Base-by-base conservation (phyloP, 2,329 filamentous ascomycete genomes). In the Chaetothyriales sp. region DNA sequence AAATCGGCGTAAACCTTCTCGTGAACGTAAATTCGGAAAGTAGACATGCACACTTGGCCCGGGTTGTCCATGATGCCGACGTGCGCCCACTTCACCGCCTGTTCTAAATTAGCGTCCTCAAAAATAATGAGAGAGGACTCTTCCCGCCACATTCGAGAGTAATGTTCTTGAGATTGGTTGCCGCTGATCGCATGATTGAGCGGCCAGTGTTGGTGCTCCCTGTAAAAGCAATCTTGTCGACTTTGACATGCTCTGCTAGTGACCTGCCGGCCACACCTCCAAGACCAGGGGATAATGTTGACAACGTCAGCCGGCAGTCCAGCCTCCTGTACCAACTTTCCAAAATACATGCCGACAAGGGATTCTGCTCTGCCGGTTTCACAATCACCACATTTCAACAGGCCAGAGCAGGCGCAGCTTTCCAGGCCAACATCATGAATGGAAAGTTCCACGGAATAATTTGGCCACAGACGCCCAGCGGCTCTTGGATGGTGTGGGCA, bases 391-490 rank as follows among this genome's bases (percentile, higher is more conserved):
- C 74, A 59, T 81, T 80, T 22, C 76, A 77, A 51, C 71, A 70
- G 1, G 76, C 77, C 5, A 81, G 60, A 9, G 78, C 78, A 8
- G 84, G 84, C 6, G 82, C 84, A 0, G 87, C 69, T 76, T 89
- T 89, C 85, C 85, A 89, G 47, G 77, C 66, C 77, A 77, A 77
- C 86, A 90, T 90, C 64, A 85, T 77, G 46, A 90, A 72, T 20
- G 84, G 84, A 72, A 86, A 87, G 75, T 87, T 87, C 83, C 83
- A 86, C 59, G 85, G 84, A 62, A 88, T 88, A 65, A 89, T 87
- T 68, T 89, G 85, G 65, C 80, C 85, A 68, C 83, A 88, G 58
- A 86, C 82, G 68, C 83, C 82, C 55, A 85, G 73, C 10, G 86
- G 84, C 76, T 90, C 86, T 60, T 80, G 77, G 64, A 74, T 73